Evolutionary conservation across 768 basidiomycete species (phyloP), one percentile per base, ranked within the genome.

Genomic region (Suillus subalutaceus): DNA sequence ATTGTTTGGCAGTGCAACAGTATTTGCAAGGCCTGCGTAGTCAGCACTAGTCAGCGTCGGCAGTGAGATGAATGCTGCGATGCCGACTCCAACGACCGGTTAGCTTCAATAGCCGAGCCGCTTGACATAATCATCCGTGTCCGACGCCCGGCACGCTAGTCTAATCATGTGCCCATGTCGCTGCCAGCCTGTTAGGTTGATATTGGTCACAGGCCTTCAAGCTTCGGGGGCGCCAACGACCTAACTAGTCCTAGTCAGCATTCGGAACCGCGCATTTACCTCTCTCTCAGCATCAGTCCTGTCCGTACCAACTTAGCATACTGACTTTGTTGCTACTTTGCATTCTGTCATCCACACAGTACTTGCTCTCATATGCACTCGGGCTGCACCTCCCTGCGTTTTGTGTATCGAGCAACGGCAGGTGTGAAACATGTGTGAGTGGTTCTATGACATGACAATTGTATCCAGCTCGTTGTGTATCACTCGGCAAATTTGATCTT

Each of bases 121-220:
- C 60, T 26, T 62, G 72, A 73, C 72, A 37, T 71, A 67, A 72
- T 69, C 23, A 35, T 15, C 60, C 26, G 41, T 37, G n/a, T 35
- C 20, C 26, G 35, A 13, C 48, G 48, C 23, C 23, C 48, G 48
- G 46, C 10, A 10, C 32, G 4, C 10, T 12, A n/a, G 9, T 23
- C 10, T 9, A 32, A 43, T 43, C 43, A 43, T 43, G 43, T 43
- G 38, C 38, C 4, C 38, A 40, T 46, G 20, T 10, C 8, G 44
- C 44, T 35, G 35, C 35, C 6, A 35, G 6, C 35, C 6, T 26
- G 26, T 26, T 35, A 6, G 35, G 35, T 35, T 6, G 32, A 6
- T 26, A 26, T 35, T n/a, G 37, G 8, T 37, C 9, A 8, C 9
- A 37, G 37, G 37, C 37, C 37, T 37, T 37, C 37, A 37, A 37